These are phyloP conservation scores for Lachnellula cervina DNA, from an alignment of 2,329 filamentous ascomycete genomes.

Conservation along the genomic window DNA sequence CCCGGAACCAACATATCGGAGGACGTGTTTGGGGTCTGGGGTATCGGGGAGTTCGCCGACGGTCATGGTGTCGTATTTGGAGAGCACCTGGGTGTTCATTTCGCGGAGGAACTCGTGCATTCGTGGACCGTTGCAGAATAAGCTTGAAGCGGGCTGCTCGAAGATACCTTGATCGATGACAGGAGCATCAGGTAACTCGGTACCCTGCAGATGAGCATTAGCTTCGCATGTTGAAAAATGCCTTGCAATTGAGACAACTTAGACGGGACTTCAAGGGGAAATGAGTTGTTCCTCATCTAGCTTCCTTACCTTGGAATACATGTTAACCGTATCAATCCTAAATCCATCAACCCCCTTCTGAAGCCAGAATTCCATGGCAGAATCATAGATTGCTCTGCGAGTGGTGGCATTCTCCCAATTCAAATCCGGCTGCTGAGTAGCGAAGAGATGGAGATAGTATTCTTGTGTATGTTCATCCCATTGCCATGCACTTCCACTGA, in stretches of 20 bases:
- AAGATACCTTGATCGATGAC: constrained; percentile 41
- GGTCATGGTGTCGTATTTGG: constrained; percentile 60
- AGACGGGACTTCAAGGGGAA: not conserved
- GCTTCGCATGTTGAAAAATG: not conserved
- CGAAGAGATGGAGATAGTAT: constrained; percentile 75
- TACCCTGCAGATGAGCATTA: constrained; percentile 27
- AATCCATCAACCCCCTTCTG: constrained; percentile 68
- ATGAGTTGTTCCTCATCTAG: not conserved
- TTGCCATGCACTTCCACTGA: constrained; percentile 58
- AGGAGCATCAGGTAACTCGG: constrained; percentile 53
- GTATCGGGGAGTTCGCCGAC: constrained; percentile 66
- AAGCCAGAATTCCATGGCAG: constrained; percentile 75
- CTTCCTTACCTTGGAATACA: constrained; percentile 56
- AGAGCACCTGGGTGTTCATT: constrained; percentile 56
- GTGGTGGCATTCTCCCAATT: constrained; percentile 74
- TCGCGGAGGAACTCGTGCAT: constrained; percentile 65
- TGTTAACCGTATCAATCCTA: constrained; percentile 70
- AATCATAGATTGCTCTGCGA: constrained; percentile 64
- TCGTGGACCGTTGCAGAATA: constrained; percentile 63
- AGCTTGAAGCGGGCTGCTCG: constrained; percentile 47
- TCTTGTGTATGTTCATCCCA: constrained; percentile 69
- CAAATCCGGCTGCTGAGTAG: constrained; percentile 73
- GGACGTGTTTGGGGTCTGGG: constrained; percentile 50
- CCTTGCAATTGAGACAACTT: not conserved
- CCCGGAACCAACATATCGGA: constrained; percentile 54